A percentile compares a stretch with the other conserved stretches of the same genome.
These are phyloP conservation scores for Ilex asprella DNA, from an alignment of 257 asterid genomes.

Conservation along the genomic window DNA sequence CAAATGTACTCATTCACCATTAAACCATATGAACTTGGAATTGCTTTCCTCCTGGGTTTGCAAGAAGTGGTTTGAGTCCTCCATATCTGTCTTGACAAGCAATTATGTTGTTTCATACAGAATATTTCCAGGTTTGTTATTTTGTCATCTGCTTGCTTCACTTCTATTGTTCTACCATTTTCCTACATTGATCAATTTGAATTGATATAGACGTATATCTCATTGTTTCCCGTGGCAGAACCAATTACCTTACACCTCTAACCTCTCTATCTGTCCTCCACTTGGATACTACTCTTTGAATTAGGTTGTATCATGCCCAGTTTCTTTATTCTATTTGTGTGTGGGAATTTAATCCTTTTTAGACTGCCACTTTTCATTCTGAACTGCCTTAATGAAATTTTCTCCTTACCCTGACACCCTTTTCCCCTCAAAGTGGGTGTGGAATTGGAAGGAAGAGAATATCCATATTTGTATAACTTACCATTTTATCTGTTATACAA, in stretches of 20 bases:
- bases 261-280: no score
- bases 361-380: neutral
- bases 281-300: neutral
- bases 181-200: conserved; percentile 15
- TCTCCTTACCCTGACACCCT: neutral
- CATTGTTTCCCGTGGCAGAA: neutral
- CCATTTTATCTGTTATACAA: no score
- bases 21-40: conserved; percentile 19
- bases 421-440: neutral
- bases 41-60: conserved; percentile 29
- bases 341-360: neutral
- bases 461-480: no score
- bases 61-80: conserved; percentile 28
- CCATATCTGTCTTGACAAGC: conserved; percentile 15
- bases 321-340: no score
- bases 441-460: no score
- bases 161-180: conserved; percentile 17
- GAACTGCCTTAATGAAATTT: neutral
- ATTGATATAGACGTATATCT: neutral
- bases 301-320: no score
- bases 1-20: neutral
- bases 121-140: conserved; percentile 30
- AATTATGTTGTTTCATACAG: conserved; percentile 20
- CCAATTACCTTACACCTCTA: neutral
- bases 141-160: conserved; percentile 17